These are phyloP conservation scores for Aspergillus eucalypticola DNA, from an alignment of 2,329 filamentous ascomycete species.

Conservation along the genomic window DNA sequence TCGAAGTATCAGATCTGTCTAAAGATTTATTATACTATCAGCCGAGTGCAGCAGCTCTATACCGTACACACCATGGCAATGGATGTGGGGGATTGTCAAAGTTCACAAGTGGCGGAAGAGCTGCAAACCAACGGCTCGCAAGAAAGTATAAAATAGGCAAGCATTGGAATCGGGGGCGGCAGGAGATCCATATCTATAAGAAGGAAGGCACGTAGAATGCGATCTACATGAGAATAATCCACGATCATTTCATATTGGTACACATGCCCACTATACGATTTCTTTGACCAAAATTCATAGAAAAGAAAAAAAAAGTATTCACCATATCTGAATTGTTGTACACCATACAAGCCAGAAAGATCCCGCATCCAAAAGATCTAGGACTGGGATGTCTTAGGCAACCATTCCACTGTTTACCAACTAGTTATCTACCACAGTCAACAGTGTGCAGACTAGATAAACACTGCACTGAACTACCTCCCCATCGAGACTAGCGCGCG, in stretches of 20 bases:
- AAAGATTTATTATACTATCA: neutral
- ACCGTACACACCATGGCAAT: neutral
- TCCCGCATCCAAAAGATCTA: neutral
- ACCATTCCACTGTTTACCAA: neutral
- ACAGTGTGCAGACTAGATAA: too few relatives aligned
- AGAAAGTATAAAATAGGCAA: neutral
- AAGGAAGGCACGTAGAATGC: neutral
- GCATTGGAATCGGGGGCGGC: too few relatives aligned
- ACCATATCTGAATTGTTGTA: too few relatives aligned
- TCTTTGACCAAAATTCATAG: too few relatives aligned
- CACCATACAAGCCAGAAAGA: too few relatives aligned
- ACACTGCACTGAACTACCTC: neutral
- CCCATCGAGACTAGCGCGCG: neutral
- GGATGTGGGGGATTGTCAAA: neutral
- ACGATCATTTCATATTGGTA: neutral
- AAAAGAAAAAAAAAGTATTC: too few relatives aligned
- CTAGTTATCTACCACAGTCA: too few relatives aligned
- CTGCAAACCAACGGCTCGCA: neutral
- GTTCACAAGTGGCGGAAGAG: neutral
- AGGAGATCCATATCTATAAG: too few relatives aligned
- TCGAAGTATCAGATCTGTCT: too few relatives aligned
- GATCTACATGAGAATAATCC: neutral
- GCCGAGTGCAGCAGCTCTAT: neutral
- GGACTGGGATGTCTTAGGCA: neutral
- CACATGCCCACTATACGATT: too few relatives aligned